Base-by-base conservation (phyloP, 2,329 filamentous ascomycete species). In the Pseudopyricularia javanii region DNA sequence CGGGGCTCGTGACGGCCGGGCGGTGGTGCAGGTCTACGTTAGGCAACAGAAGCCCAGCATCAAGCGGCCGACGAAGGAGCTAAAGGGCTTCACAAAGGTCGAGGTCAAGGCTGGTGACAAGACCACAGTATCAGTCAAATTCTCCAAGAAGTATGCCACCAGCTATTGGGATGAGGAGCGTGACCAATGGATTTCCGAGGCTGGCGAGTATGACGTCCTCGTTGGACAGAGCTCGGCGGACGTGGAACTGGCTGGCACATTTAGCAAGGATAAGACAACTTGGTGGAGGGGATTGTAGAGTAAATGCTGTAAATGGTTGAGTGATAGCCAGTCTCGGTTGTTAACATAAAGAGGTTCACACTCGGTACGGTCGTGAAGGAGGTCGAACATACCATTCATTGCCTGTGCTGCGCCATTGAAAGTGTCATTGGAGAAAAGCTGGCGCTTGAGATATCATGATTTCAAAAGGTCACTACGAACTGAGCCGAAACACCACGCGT, bases 1-100 rank as follows among this genome's bases (percentile, higher is more conserved):
- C 11, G 56, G 57, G 11, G 60, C 62, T 1, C 61, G 69, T 2
- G 73, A 74, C 50, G 76, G 73, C 3, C 70, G 74, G 15, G 76
- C 80, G 58, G 75, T 80, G 8, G 72, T 79, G 40, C 77, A 80
- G 62, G 61, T 78, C 8, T 80, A 80, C 55, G 64, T 80, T 34
- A 68, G 71, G 30, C 74, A 78, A 57, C 45, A 24, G 14, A 62
- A 74, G 47, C 65, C 74, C 2, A 69, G 67, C 28, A 71, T 80
- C 14, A 73, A 71, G 3, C 71, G 76, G 48, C 76, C 78, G 3
- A 76, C 76, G 56, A 71, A 69, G 49, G 63, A 73, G 61, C 67
- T 80, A 15, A 77, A 75, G 63, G 76, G 75, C 77, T 80, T 91
- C 60, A 70, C 74, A 56, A 80, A 80, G 68, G 74, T 80, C 32